Evolutionary conservation across 2,329 filamentous ascomycete genomes (phyloP), one percentile per base, ranked within the genome.

Genomic region (Aureobasidium zeae): DNA sequence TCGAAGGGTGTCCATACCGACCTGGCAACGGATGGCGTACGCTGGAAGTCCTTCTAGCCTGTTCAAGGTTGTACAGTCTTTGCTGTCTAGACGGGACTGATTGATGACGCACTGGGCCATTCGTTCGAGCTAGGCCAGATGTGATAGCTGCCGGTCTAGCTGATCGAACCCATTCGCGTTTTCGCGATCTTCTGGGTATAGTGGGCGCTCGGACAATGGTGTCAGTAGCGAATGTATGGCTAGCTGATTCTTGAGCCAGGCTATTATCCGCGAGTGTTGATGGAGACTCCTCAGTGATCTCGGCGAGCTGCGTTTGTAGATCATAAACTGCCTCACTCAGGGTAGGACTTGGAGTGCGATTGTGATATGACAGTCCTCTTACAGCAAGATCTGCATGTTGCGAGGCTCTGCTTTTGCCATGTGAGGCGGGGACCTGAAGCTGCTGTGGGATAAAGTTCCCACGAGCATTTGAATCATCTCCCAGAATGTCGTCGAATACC

Each of bases 321-420:
- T 66, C 66, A 10, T 59, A 51, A 49, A 66, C 66, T 8, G 66
- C 67, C 52, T 71, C 63, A 47, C 66, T 70, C 35, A 69, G 54
- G 1, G 67, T 69, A n/a, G 67, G 67, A 45, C 64, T 71, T 13
- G 42, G 43, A 21, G 50, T 28, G 3, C 28, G 24, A 39, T 34
- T 13, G 16, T 10, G 13, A 4, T 38, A 5, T 2, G 20, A 38
- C 5, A 20, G 13, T 26, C 21, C 21, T 26, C 19, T 9, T 7
- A 25, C 11, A 25, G 7, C 22, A 25, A 25, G 2, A 25, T 25
- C 22, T 29, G 7, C 13, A 5, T 29, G 26, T 29, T 29, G 8
- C 5, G 13, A 8, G 26, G 22, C 22, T 25, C 11, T n/a, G 26
- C 12, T n/a, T 29, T 29, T n/a, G 22, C 7, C 22, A 25, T n/a